Conservation (phyloP, 305 asterid genomes). For the Withania somnifera region DNA sequence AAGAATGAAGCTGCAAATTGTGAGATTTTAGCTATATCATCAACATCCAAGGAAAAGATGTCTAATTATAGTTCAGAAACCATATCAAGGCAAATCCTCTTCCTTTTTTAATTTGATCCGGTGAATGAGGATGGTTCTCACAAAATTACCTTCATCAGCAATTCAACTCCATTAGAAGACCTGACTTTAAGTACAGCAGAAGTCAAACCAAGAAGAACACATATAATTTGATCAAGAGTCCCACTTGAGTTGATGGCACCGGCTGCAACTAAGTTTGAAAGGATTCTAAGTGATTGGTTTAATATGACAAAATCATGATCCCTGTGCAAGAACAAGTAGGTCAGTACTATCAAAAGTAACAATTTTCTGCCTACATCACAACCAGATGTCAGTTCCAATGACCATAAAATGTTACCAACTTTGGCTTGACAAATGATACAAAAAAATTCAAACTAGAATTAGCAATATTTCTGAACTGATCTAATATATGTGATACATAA, state of each 20-base stretch:
- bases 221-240: slow-evolving; percentile 56
- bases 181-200: slow-evolving; percentile 37
- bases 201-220: slow-evolving; percentile 57
- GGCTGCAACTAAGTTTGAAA: slow-evolving; percentile 73
- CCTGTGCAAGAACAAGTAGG: slow-evolving; percentile 28
- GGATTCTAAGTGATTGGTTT: slow-evolving; percentile 81
- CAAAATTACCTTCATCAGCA: slow-evolving; percentile 74
- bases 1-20: background rate
- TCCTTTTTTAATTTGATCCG: background rate
- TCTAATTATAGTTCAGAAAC: background rate
- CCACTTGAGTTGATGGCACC: slow-evolving; percentile 69
- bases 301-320: slow-evolving; percentile 52
- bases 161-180: slow-evolving; percentile 54
- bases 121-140: background rate
- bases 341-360: background rate
- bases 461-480: too few relatives aligned
- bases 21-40: background rate
- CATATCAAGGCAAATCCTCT: background rate
- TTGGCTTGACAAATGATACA: background rate
- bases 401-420: background rate
- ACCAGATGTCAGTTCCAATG: background rate
- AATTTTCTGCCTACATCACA: background rate
- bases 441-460: background rate
- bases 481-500: too few relatives aligned
- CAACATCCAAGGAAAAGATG: background rate